Evolutionary conservation across 495 filamentous ascomycete genomes (phyloP).

Genomic region (Penicillium angulare): DNA sequence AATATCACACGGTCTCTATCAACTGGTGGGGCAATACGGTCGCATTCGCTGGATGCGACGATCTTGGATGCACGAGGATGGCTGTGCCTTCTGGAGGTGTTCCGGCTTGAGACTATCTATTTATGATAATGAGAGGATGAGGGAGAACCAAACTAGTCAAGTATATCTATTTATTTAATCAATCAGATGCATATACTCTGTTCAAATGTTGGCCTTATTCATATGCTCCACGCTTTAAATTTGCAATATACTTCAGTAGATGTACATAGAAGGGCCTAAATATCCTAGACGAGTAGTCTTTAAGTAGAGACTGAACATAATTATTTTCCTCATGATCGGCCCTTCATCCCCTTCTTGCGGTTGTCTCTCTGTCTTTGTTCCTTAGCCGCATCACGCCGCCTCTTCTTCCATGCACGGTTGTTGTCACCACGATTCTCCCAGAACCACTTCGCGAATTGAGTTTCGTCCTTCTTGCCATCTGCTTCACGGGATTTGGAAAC

Average conservation of each 20-base stretch:
- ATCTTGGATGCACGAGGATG: not conserved
- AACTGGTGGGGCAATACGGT: conserved; percentile 6
- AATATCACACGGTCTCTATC: conserved; percentile 36
- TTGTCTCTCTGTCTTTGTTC: conserved; percentile 86
- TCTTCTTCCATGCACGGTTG: conserved; percentile 87
- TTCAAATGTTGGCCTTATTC: not conserved
- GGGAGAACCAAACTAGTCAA: not conserved
- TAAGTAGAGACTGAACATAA: no score
- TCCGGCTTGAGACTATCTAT: not conserved
- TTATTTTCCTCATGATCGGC: conserved; percentile 36
- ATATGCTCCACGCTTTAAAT: no score
- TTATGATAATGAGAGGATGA: not conserved
- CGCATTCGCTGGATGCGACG: conserved; percentile 4
- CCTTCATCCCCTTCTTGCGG: conserved; percentile 54
- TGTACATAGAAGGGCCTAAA: not conserved
- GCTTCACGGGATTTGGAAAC: conserved; percentile 28
- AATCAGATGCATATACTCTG: no score
- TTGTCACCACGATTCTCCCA: conserved; percentile 87
- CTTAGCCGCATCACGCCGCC: conserved; percentile 77
- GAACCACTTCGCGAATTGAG: conserved; percentile 85
- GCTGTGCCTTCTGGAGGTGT: not conserved
- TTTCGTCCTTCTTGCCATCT: conserved; percentile 40
- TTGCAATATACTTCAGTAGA: no score
- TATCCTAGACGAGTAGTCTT: not conserved
- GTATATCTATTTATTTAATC: no score